Evolutionary conservation across 768 basidiomycete species (phyloP).

Genomic region (Boletus rubescentipes): DNA sequence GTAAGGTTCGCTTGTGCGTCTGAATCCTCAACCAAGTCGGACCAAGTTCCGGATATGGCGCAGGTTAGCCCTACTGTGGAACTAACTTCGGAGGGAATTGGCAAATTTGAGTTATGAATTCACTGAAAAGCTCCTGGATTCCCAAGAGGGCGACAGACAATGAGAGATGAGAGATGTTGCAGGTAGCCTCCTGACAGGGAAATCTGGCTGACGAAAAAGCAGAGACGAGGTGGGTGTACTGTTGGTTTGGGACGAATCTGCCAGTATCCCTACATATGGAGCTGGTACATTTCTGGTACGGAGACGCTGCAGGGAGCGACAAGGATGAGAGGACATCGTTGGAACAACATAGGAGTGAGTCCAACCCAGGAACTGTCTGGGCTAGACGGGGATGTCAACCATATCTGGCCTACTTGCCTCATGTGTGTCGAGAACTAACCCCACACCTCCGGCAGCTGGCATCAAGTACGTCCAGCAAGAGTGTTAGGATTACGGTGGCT

Average conservation of each 20-base stretch:
- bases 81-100: slow-evolving; percentile 18
- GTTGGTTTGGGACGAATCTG: no score
- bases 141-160: slow-evolving; percentile 8
- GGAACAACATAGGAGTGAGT: no score
- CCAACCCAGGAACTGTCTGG: background rate
- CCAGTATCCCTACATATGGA: no score
- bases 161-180: slow-evolving; percentile 27
- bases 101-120: slow-evolving; percentile 20
- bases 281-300: no score
- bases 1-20: slow-evolving; percentile 13
- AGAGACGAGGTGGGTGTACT: slow-evolving; percentile 31
- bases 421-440: slow-evolving; percentile 32
- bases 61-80: slow-evolving; percentile 4
- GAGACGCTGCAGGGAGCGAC: no score
- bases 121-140: slow-evolving; percentile 21
- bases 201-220: slow-evolving; percentile 38
- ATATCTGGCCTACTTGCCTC: background rate
- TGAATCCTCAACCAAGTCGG: background rate
- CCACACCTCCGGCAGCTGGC: slow-evolving; percentile 28
- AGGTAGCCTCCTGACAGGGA: slow-evolving; percentile 39
- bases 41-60: background rate
- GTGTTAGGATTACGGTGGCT: slow-evolving; percentile 50
- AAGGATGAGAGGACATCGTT: no score
- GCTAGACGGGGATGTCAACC: no score
- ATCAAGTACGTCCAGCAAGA: slow-evolving; percentile 44